These are phyloP conservation scores for Candida boleticola DNA, from an alignment of 805 yeast species.

Conservation along the genomic window DNA sequence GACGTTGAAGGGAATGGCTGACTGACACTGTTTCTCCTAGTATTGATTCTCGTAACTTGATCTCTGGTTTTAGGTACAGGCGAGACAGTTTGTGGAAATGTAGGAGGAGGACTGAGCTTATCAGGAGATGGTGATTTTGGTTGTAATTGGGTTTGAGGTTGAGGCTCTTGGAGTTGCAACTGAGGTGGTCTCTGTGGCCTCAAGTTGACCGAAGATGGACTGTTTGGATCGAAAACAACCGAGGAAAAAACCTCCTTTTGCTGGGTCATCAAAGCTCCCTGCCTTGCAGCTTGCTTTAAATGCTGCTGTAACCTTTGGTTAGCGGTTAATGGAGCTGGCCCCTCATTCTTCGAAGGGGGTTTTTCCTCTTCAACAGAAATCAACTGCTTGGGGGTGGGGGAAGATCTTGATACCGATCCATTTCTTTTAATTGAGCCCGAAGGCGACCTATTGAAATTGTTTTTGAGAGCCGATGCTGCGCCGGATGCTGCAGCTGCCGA, in stretches of 20 bases:
- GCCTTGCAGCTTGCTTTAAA: slow-evolving; percentile 34
- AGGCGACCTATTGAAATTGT: slow-evolving; percentile 16
- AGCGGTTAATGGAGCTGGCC: slow-evolving; percentile 26
- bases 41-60: slow-evolving; percentile 26
- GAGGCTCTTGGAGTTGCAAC: slow-evolving; percentile 4
- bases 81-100: neutral
- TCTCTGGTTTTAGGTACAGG: slow-evolving; percentile 14
- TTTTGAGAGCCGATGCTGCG: slow-evolving; percentile 32
- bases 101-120: neutral
- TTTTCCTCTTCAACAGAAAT: slow-evolving; percentile 21
- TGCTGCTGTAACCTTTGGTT: slow-evolving; percentile 40
- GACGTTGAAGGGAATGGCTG: slow-evolving; percentile 14
- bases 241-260: slow-evolving; percentile 33
- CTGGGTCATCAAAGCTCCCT: slow-evolving; percentile 37
- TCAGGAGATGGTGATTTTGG: neutral
- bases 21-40: slow-evolving; percentile 28
- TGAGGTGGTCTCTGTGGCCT: slow-evolving; percentile 8
- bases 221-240: slow-evolving; percentile 40
- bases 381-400: slow-evolving; percentile 12
- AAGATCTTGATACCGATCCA: slow-evolving; percentile 10
- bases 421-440: slow-evolving; percentile 16
- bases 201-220: slow-evolving; percentile 23
- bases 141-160: slow-evolving; percentile 7
- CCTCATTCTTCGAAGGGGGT: neutral
- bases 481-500: slow-evolving; percentile 23